Base-by-base conservation (phyloP, 73 alveolate species). In the Blepharisma japonicum region DNA sequence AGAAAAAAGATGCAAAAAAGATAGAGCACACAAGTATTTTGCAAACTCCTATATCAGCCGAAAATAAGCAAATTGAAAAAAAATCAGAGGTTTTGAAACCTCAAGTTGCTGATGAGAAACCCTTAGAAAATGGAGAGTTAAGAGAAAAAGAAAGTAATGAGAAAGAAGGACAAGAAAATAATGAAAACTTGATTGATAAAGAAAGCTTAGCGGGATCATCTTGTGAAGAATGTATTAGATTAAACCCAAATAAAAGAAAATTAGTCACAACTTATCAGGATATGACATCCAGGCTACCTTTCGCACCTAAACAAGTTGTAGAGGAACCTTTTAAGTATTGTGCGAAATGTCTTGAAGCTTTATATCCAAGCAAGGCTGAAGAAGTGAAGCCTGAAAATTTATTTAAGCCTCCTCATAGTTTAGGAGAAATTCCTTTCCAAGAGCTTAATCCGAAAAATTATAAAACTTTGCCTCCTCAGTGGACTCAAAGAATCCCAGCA, bases 401-500 rank as follows among this genome's bases (percentile, higher is more conserved):
- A 55, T 76, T 7, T 27, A 71, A 70, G 68, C 87, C 87, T 23
- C 55, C 87, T 5, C 45, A 71, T 39, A 68, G 61, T 71, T 6
- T 81, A 6, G 68, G 80, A 46, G 47, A 70, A 74, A 54, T 81
- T 11, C 83, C 78, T 39, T 77, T 71, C 6, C 68, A 71, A 38
- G 87, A 81, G 68, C 71, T 81, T 5, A 71, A 81, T 71, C 87
- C 87, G n/a, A 81, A 81, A 32, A 49, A 81, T 23, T 81, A 81
- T 77, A 81, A 74, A 55, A 80, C 83, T n/a, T 79, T 81, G 9
- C 87, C 87, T 9, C 51, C 79, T n/a, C 83, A 81, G 45, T 81
- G 87, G 87, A 54, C 80, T n/a, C 87, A 81, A 54, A 46, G 87
- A 50, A 81, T 81, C 68, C 87, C 87, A 81, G 78, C 55, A 51